Base-by-base conservation (phyloP, 2,329 filamentous ascomycete genomes). In the Aspergillus sclerotialis region DNA sequence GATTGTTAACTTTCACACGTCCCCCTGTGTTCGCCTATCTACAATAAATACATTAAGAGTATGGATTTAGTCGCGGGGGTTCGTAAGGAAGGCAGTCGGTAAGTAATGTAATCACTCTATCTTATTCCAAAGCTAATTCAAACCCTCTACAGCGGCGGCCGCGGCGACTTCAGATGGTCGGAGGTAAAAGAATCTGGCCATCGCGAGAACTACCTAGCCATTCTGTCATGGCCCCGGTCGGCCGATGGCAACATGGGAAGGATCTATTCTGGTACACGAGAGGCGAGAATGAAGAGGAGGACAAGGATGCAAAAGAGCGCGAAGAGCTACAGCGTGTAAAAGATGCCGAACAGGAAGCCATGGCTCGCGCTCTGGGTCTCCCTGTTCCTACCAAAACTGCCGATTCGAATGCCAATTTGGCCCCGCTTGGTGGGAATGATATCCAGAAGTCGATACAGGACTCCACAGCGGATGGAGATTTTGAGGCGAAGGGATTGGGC, bases 61-160 rank as follows among this genome's bases (percentile, higher is more conserved):
- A 95, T 98, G 92, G 92, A 98, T 73, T 76, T 98, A 36, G 78
- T 96, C 35, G 85, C 89, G 39, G 87, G 84, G 27, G 83, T 98
- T 42, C 86, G 89, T 55, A 96, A 98, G 66, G 90, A 94, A 60
- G 78, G 78, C 43, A 78, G 74, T 43, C 92, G 87, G 51, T 82
- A 57, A 49, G 62, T 36, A 3, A 11, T 23, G 10, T 33, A 10
- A 13, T 21, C 18, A 2, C n/a, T 32, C 7, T 19, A 8, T 25
- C 19, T 26, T 9, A 3, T 18, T 5, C 35, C 16, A 23, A 31
- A 38, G 27, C 38, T 44, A 40, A 47, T 27, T 32, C 10, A 27
- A 36, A 32, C 14, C 29, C 33, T 24, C 25, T 24, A 24, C 41
- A 75, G 92, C 47, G 92, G 92, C 54, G 92, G 92, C 40, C 75